These are phyloP conservation scores for Candolleomyces efflorescens DNA, from an alignment of 768 basidiomycete genomes.

Conservation along the genomic window DNA sequence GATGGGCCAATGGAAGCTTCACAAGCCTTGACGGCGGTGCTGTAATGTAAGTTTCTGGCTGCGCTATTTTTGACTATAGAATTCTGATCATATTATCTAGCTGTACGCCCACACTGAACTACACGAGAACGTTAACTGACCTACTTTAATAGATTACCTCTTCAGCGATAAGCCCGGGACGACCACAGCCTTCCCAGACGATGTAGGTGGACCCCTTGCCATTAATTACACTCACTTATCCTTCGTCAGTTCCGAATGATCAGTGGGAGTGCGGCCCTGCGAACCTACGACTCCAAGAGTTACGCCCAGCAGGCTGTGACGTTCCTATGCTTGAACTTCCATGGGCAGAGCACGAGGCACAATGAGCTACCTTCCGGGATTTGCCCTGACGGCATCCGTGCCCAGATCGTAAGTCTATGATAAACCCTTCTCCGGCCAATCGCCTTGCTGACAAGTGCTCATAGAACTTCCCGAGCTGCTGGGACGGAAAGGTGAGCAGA, in stretches of 20 bases:
- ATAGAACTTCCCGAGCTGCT: constrained; percentile 54
- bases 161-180: constrained; percentile 41
- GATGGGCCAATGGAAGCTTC: constrained; percentile 46
- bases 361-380: constrained; percentile 33
- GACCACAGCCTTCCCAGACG: constrained; percentile 51
- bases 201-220: constrained; percentile 29
- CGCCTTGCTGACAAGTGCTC: not conserved
- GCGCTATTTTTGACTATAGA: not conserved
- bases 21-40: constrained; percentile 37
- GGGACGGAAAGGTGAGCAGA: constrained; percentile 45
- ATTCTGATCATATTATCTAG: constrained; percentile 1
- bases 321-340: constrained; percentile 46
- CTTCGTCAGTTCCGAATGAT: constrained; percentile 47
- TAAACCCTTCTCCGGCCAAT: not conserved
- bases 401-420: constrained; percentile 38
- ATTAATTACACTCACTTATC: not conserved
- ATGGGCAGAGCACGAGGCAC: constrained; percentile 32
- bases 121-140: not conserved
- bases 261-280: constrained; percentile 39
- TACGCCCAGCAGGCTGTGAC: constrained; percentile 44
- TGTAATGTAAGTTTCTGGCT: constrained; percentile 32
- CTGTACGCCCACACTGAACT: constrained; percentile 6
- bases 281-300: constrained; percentile 42
- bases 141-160: constrained; percentile 38
- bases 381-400: constrained; percentile 46